Conservation (phyloP, 2,329 filamentous ascomycete species). For the Arachnomyces sp. region DNA sequence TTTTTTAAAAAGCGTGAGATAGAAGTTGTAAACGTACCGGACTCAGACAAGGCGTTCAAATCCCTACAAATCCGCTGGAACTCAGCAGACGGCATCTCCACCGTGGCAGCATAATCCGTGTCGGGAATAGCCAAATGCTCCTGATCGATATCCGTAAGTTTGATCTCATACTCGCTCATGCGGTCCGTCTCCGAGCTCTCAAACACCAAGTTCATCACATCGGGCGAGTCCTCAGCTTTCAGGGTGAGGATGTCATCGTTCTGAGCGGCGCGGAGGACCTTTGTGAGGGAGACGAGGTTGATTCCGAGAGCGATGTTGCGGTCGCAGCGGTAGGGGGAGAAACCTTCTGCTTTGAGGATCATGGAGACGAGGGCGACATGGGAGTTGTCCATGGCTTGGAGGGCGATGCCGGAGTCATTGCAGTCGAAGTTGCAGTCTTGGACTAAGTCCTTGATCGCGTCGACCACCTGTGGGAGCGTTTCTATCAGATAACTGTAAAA, state of each 20-base stretch:
- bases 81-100: conserved; percentile 79
- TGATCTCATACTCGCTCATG: conserved; percentile 98
- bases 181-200: conserved; percentile 84
- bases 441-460: conserved; percentile 97
- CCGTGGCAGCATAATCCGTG: conserved; percentile 92
- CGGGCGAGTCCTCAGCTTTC: conserved; percentile 94
- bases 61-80: conserved; percentile 95
- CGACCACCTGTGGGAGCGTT: conserved; percentile 63
- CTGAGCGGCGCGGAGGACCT: conserved; percentile 90
- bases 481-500: neutral
- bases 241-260: conserved; percentile 91
- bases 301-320: conserved; percentile 97
- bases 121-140: conserved; percentile 98
- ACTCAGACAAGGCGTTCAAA: conserved; percentile 85
- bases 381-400: conserved; percentile 99
- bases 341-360: conserved; percentile 93
- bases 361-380: conserved; percentile 98
- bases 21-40: conserved; percentile 56
- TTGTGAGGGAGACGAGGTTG: conserved; percentile 93
- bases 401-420: conserved; percentile 97
- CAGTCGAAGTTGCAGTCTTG: conserved; percentile 99
- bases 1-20: neutral
- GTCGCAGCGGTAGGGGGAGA: conserved; percentile 94
- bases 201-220: conserved; percentile 91
- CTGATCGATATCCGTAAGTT: conserved; percentile 99